Evolutionary conservation across 331 rosid species (phyloP).

Genomic region (Pyrus hybrid): DNA sequence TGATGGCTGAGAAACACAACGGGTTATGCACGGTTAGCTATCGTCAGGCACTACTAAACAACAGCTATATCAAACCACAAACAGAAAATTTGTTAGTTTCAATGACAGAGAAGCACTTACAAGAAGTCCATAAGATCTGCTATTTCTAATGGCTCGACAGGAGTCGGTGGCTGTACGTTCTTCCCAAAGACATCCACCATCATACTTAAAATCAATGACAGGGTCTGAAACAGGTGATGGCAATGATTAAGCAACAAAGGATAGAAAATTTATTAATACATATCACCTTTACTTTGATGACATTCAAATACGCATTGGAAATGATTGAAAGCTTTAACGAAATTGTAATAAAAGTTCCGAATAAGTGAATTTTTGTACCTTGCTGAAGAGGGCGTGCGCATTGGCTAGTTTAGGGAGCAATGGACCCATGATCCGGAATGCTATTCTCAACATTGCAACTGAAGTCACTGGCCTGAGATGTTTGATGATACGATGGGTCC

Average conservation of each 20-base stretch:
- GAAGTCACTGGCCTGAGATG: constrained; percentile 86
- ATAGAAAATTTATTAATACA: neutral
- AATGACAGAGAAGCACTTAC: constrained; percentile 35
- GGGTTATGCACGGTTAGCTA: constrained; percentile 2
- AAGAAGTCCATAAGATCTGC: constrained; percentile 81
- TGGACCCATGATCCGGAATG: constrained; percentile 85
- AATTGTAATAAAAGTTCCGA: neutral
- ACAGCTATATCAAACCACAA: neutral
- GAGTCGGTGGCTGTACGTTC: constrained; percentile 54
- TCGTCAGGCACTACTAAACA: constrained; percentile 5
- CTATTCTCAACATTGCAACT: constrained; percentile 94
- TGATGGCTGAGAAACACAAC: constrained; percentile 61
- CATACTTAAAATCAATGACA: constrained; percentile 48
- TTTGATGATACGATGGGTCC: constrained; percentile 62
- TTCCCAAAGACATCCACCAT: constrained; percentile 90
- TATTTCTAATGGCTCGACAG: constrained; percentile 67
- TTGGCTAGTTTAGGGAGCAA: constrained; percentile 96
- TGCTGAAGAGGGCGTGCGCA: constrained; percentile 67
- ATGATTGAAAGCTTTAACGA: neutral
- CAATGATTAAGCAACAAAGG: neutral
- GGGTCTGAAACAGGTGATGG: constrained; percentile 46
- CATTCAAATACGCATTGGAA: neutral
- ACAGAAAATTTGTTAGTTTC: neutral
- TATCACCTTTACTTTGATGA: neutral
- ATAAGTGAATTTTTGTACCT: constrained; percentile 42